Conservation (phyloP, 345 rosid species). For the Brassica incana region DNA sequence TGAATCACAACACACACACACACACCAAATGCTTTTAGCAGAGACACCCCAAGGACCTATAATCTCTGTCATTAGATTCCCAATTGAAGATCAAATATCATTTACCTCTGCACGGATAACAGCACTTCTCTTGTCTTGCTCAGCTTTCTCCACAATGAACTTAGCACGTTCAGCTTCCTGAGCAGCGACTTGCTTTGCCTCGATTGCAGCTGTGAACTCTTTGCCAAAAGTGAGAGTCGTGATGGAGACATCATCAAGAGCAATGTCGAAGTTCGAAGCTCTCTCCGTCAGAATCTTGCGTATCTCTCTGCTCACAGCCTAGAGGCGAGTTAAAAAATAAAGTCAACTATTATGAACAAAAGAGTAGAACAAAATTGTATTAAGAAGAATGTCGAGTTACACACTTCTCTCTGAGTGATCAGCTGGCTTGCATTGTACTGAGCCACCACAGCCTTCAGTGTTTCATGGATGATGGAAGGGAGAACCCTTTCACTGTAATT, state of each 20-base stretch:
- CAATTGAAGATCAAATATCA: neutral
- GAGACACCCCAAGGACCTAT: neutral
- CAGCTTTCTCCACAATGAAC: slow-evolving; percentile 92
- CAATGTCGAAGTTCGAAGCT: slow-evolving; percentile 70
- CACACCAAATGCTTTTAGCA: neutral
- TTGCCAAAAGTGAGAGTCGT: slow-evolving; percentile 85
- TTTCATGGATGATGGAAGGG: slow-evolving; percentile 88
- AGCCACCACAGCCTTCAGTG: slow-evolving; percentile 90
- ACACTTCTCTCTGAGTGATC: slow-evolving; percentile 91
- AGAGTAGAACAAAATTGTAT: neutral
- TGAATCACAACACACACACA: neutral
- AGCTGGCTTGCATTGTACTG: slow-evolving; percentile 97
- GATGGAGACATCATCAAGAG: slow-evolving; percentile 82
- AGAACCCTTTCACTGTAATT: slow-evolving; percentile 83
- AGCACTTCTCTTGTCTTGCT: slow-evolving; percentile 93
- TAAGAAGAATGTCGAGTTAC: neutral
- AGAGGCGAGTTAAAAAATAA: neutral
- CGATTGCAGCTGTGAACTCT: slow-evolving; percentile 94
- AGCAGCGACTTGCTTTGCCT: slow-evolving; percentile 95
- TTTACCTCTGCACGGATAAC: slow-evolving; percentile 84
- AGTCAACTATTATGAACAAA: neutral
- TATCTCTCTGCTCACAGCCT: slow-evolving; percentile 71
- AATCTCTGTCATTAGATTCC: neutral
- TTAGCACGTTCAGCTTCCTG: slow-evolving; percentile 98
- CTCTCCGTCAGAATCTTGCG: slow-evolving; percentile 83